These are phyloP conservation scores for Kwoniella dejecticola DNA, from an alignment of 768 basidiomycete species.

Conservation along the genomic window DNA sequence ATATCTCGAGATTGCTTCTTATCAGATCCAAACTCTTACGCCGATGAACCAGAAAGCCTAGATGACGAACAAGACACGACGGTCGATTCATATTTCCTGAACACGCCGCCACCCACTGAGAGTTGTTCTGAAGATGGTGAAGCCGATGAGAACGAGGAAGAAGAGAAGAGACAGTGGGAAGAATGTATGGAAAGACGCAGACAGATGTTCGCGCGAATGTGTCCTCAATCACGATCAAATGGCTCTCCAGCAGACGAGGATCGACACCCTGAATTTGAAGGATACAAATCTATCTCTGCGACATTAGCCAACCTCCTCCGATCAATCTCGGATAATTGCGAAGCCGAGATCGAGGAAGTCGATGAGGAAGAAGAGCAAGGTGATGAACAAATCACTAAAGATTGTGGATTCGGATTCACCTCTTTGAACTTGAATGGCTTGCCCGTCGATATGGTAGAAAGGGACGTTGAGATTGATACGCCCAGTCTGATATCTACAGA, in stretches of 20 bases:
- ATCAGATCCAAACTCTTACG: conserved; percentile 9
- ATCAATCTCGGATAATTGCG: neutral
- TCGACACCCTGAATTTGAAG: conserved; percentile 40
- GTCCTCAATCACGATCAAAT: conserved; percentile 4
- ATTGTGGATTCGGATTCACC: conserved; percentile 12
- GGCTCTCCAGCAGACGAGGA: conserved; percentile 4
- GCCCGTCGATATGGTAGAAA: neutral
- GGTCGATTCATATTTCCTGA: conserved; percentile 12
- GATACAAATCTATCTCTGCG: conserved; percentile 46
- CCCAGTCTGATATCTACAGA: conserved; percentile 22
- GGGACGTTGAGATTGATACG: conserved; percentile 20
- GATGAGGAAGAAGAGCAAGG: conserved; percentile 4
- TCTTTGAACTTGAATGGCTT: neutral
- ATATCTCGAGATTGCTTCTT: conserved; percentile 16
- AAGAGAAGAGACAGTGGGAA: conserved; percentile 48
- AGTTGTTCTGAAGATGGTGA: conserved; percentile 17
- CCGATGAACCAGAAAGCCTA: conserved; percentile 2
- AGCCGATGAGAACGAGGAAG: conserved; percentile 10
- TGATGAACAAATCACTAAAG: neutral
- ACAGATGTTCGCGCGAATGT: conserved; percentile 50
- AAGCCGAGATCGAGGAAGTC: conserved; percentile 4
- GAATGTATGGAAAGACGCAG: conserved; percentile 50
- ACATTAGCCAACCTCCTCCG: conserved; percentile 22
- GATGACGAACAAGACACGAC: conserved; percentile 9
- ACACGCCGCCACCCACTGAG: conserved; percentile 21